Conservation (phyloP, 306 rosid species). For the Pterocarpus macrocarpus region DNA sequence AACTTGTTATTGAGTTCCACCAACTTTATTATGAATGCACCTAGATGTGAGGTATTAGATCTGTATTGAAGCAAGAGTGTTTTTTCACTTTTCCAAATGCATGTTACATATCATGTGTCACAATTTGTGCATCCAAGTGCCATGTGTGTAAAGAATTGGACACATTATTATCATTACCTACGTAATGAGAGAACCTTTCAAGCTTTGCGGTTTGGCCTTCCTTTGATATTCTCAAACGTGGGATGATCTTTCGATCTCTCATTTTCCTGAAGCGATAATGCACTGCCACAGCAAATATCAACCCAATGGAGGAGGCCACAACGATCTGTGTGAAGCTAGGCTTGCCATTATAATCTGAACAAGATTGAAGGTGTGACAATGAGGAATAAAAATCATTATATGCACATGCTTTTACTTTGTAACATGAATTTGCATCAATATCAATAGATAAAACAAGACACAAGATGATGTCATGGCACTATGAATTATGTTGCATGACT, state of each 20-base stretch:
- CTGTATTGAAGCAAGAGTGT: background rate
- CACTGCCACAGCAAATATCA: slow-evolving; percentile 70
- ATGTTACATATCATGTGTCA: background rate
- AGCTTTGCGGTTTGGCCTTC: slow-evolving; percentile 64
- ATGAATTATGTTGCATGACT: background rate
- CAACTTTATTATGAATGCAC: background rate
- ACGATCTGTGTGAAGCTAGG: slow-evolving; percentile 69
- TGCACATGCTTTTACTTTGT: background rate
- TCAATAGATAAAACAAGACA: background rate
- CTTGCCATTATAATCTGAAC: slow-evolving; percentile 58
- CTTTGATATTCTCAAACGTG: slow-evolving; percentile 62
- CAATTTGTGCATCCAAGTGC: background rate
- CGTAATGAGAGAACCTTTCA: slow-evolving; percentile 89
- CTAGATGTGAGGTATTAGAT: background rate
- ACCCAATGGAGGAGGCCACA: slow-evolving; percentile 72
- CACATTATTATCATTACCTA: slow-evolving; percentile 63
- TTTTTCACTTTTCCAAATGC: background rate
- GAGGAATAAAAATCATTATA: background rate
- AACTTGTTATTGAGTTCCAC: background rate
- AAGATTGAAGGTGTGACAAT: background rate
- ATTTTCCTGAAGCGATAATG: slow-evolving; percentile 60
- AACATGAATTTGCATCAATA: background rate
- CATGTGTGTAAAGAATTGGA: slow-evolving; percentile 14
- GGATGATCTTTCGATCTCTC: slow-evolving; percentile 68
- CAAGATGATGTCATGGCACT: background rate